Evolutionary conservation across 2,329 filamentous ascomycete genomes (phyloP).

Genomic region (Pseudocercospora eumusae): DNA sequence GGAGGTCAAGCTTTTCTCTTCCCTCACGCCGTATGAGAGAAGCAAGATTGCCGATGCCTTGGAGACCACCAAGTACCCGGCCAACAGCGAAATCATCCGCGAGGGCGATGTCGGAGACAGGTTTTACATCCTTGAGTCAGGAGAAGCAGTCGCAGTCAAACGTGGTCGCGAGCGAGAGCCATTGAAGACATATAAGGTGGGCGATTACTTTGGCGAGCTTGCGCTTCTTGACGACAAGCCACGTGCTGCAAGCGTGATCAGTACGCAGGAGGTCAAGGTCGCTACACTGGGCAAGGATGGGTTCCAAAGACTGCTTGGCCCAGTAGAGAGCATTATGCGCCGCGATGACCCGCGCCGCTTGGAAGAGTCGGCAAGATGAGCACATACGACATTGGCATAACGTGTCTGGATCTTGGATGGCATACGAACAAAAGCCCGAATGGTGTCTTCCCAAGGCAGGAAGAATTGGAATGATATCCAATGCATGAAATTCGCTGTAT

Average conservation of each 20-base stretch:
- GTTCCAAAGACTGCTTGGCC: slow-evolving; percentile 88
- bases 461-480: neutral
- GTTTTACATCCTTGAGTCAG: slow-evolving; percentile 87
- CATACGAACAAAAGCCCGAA: neutral
- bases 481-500: neutral
- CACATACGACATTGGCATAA: neutral
- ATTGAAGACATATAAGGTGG: slow-evolving; percentile 82
- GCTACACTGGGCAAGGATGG: slow-evolving; percentile 89
- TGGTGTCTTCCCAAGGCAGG: neutral
- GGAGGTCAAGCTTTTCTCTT: slow-evolving; percentile 82
- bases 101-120: slow-evolving; percentile 90
- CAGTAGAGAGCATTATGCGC: slow-evolving; percentile 92
- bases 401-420: neutral
- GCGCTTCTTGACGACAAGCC: slow-evolving; percentile 92
- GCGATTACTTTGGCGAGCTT: slow-evolving; percentile 96
- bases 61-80: slow-evolving; percentile 81
- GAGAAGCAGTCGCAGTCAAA: slow-evolving; percentile 85
- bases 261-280: slow-evolving; percentile 85
- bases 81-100: slow-evolving; percentile 79
- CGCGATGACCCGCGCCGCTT: slow-evolving; percentile 62
- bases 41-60: slow-evolving; percentile 97
- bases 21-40: slow-evolving; percentile 86
- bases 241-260: slow-evolving; percentile 83
- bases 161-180: slow-evolving; percentile 65
- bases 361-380: slow-evolving; percentile 22